Evolutionary conservation across 345 rosid species (phyloP), one percentile per base, ranked within the genome.

Genomic region (Euphorbia pulcherrima): DNA sequence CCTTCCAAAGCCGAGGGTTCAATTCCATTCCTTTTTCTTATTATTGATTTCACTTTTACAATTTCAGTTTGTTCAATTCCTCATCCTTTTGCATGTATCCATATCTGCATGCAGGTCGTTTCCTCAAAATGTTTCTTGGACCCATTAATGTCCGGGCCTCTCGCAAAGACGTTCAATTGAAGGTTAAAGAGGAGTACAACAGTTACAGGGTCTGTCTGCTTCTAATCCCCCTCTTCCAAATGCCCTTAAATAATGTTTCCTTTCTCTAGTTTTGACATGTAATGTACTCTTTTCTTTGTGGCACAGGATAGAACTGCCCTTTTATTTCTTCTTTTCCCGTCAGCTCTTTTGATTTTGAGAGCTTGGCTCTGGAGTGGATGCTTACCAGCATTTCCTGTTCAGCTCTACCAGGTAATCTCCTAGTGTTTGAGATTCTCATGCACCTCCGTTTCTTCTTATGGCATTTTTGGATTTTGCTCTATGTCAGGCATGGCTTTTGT

Each of bases 121-220:
- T 95, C 44, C 72, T 95, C 20, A 85, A 78, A 74, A 90, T 83
- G 96, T 92, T 95, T 73, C 64, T 92, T 82, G 99, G 99, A 4
- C 97, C 99, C 55, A 85, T 95, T 56, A 95, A 92, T 76, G 99
- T 95, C 67, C 84, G 90, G 30, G 99, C 97, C 54, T 77, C 82
- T 59, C 86, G 88, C 74, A 92, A 90, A 78, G 98, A 92, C 50
- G 77, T 92, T 47, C 96, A 84, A 60, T 84, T 92, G 72, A 92
- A 95, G 86, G 97, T 88, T 65, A 95, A 95, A 81, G 99, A 95
- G 77, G 97, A 95, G 77, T 95, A 95, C 81, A 95, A 92, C 83
- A 81, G 92, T 67, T 95, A 88, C 80, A 86, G 97, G 74, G 99
- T 88, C 74, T 24, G 71, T 23, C 11, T 57, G 18, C n/a, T 27